These are phyloP conservation scores for Xylaria acuta DNA, from an alignment of 495 filamentous ascomycete genomes.

Conservation along the genomic window DNA sequence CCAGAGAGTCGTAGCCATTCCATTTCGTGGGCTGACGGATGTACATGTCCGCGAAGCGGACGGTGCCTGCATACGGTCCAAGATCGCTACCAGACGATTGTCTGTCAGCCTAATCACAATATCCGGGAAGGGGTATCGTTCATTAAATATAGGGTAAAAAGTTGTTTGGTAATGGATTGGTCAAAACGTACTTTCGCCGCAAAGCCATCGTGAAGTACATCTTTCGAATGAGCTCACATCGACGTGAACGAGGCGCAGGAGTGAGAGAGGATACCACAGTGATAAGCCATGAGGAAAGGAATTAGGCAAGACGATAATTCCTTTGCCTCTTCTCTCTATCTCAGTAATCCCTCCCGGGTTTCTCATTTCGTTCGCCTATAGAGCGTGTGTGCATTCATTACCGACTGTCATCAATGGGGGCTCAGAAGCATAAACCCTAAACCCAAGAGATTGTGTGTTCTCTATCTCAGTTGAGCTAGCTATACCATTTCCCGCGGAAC, in stretches of 20 bases:
- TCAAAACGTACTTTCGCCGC: neutral
- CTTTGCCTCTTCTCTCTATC: neutral
- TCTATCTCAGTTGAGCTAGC: neutral
- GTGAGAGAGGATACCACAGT: neutral
- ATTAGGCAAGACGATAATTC: neutral
- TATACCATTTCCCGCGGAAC: neutral
- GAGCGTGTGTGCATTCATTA: neutral
- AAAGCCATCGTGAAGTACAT: neutral
- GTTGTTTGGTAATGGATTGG: neutral
- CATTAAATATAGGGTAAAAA: neutral
- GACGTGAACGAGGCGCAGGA: neutral
- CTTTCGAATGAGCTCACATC: neutral
- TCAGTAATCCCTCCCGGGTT: neutral
- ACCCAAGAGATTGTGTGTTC: neutral
- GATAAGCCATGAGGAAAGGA: neutral
- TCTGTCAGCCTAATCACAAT: neutral
- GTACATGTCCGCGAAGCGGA: neutral
- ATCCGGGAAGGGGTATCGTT: neutral
- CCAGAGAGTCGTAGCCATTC: neutral
- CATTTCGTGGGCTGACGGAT: neutral
- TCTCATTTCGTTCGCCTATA: neutral
- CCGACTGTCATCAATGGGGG: neutral
- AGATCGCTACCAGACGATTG: neutral
- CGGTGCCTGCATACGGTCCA: neutral
- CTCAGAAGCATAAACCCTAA: neutral